Base-by-base conservation (phyloP, 306 rosid species). In the Trifolium subterraneum region DNA sequence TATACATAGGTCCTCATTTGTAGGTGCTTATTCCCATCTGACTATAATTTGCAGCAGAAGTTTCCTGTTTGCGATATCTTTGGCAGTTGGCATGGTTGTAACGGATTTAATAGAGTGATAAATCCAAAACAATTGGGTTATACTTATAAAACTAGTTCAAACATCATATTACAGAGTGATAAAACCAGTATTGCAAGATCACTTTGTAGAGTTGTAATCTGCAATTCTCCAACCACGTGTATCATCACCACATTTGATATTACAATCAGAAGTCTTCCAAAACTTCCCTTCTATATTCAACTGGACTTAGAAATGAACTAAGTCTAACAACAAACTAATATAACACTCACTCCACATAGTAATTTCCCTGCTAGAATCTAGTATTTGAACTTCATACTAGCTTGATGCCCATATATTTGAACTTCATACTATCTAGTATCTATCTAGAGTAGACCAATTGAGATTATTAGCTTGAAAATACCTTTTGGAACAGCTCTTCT, bases 401-500 rank as follows among this genome's bases (percentile, higher is more conserved):
- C n/a, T n/a, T n/a, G n/a, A n/a, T n/a, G n/a, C n/a, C n/a, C 66
- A 31, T 67, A 12, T 2, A 25, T 16, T 59, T 36, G 8, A 29
- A 79, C 74, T 31, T 33, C 54, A 23, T 65, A 59, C 72, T 44
- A 38, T 67, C 8, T 14, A 41, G 9, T 44, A 36, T 67, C 9
- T 15, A 42, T 42, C 27, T 8, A 64, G 27, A 33, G 29, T 19
- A 29, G 56, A 70, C 55, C 29, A 68, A 15, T 2, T 51, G 42
- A 60, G 25, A 58, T 56, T 14, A 64, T 14, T 11, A 36, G 25
- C 61, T 29, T 14, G 33, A 8, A 42, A 41, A 83, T 81, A 93
- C 98, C 98, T 93, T 87, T 93, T 0, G 74, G 74, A 84, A 88
- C 84, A 35, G 86, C 90, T 81, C 98, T 85, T 70, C 82, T 93